Percentiles rank a stretch among this genome's conserved stretches.
These are phyloP conservation scores for Neofusicoccum laricinum DNA, from an alignment of 2,329 filamentous ascomycete species.

Conservation along the genomic window DNA sequence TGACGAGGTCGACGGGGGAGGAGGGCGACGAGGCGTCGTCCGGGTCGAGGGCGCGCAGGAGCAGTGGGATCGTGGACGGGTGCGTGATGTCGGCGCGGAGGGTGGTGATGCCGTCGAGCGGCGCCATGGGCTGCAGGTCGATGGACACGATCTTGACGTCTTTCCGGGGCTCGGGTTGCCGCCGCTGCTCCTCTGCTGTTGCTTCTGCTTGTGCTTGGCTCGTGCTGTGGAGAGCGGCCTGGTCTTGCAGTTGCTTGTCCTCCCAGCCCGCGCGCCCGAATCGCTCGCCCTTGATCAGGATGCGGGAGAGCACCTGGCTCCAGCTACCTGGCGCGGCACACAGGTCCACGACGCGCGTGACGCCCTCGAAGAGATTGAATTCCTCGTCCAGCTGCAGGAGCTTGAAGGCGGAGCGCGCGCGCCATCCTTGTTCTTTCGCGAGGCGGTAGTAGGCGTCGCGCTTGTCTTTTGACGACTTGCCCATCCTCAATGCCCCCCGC, in stretches of 20 bases:
- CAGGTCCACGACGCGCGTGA: constrained; percentile 90
- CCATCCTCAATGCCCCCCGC: constrained; percentile 55
- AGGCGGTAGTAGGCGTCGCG: constrained; percentile 96
- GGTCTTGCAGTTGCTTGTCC: constrained; percentile 69
- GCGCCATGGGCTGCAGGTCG: constrained; percentile 93
- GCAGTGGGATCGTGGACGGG: constrained; percentile 85
- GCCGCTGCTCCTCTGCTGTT: constrained; percentile 19
- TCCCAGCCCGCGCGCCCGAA: constrained; percentile 86
- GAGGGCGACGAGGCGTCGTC: constrained; percentile 58
- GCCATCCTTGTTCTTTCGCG: constrained; percentile 98
- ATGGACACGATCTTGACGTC: constrained; percentile 94
- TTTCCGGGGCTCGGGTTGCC: constrained; percentile 49
- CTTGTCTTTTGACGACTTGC: constrained; percentile 98
- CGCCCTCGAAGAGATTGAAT: constrained; percentile 88
- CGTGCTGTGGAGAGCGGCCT: constrained; percentile 35
- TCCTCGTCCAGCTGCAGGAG: constrained; percentile 93
- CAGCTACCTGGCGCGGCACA: constrained; percentile 95
- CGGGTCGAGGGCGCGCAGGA: constrained; percentile 80
- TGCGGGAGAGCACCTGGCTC: constrained; percentile 92
- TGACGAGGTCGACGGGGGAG: constrained; percentile 84
- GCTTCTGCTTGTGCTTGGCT: constrained; percentile 12
- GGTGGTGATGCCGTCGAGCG: constrained; percentile 86
- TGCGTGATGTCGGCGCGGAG: constrained; percentile 96
- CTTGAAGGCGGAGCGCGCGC: constrained; percentile 94
- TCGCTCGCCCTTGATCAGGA: constrained; percentile 89